Conservation (phyloP, 2,329 filamentous ascomycete genomes). For the Periconia digitata region DNA sequence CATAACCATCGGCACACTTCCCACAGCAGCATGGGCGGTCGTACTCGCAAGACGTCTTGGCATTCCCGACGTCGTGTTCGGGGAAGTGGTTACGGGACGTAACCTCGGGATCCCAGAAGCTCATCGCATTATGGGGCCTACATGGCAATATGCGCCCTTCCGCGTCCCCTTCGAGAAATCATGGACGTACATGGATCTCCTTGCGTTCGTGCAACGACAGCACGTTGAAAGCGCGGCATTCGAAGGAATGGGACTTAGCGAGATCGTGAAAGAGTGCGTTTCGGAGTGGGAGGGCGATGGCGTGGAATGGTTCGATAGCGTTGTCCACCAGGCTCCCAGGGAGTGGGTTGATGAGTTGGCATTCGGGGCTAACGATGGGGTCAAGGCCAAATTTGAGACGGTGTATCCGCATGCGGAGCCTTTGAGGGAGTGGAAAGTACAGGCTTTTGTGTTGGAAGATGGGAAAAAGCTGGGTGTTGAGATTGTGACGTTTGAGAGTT, state of each 20-base stretch:
- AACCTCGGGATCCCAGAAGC: conserved; percentile 59
- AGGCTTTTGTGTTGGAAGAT: conserved; percentile 56
- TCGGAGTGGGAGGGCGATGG: conserved; percentile 29
- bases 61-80: conserved; percentile 63
- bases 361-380: conserved; percentile 37
- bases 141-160: conserved; percentile 68
- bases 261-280: conserved; percentile 38
- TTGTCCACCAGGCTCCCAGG: conserved; percentile 43
- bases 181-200: conserved; percentile 46
- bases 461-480: conserved; percentile 58
- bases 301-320: conserved; percentile 39
- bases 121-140: conserved; percentile 64
- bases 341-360: conserved; percentile 60
- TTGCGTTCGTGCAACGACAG: conserved; percentile 41
- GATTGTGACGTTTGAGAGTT: conserved; percentile 62
- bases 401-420: conserved; percentile 53
- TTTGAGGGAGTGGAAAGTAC: conserved; percentile 57
- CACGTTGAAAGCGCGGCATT: conserved; percentile 33
- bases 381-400: conserved; percentile 53
- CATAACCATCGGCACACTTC: conserved; percentile 64
- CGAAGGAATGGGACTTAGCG: conserved; percentile 40
- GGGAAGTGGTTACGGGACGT: conserved; percentile 66
- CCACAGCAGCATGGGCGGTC: conserved; percentile 68
- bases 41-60: conserved; percentile 59
- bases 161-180: conserved; percentile 57